Percentiles rank a stretch among this genome's conserved stretches.
These are phyloP conservation scores for Phyllosticta citrichinensis DNA, from an alignment of 2,329 filamentous ascomycete genomes.

Conservation along the genomic window DNA sequence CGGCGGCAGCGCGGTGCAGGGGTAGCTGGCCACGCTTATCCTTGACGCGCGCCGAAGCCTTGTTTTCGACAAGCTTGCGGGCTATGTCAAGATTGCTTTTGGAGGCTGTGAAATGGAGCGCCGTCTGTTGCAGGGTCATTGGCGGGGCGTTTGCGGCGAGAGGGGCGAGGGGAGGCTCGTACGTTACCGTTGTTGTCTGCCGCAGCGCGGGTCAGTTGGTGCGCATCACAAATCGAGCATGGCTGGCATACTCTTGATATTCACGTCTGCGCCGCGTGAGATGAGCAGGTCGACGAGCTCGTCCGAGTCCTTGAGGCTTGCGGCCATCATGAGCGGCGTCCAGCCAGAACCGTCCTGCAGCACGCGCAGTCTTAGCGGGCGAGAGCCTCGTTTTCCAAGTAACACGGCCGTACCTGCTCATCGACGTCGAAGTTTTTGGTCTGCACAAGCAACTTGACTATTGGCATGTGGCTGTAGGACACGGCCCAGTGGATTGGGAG, in stretches of 20 bases:
- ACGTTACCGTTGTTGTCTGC: slow-evolving; percentile 51
- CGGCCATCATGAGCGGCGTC: slow-evolving; percentile 77
- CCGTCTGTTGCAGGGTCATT: slow-evolving; percentile 47
- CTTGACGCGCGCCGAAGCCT: slow-evolving; percentile 68
- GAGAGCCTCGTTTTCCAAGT: not conserved
- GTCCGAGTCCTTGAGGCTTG: slow-evolving; percentile 62
- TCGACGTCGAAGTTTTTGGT: slow-evolving; percentile 73
- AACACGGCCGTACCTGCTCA: slow-evolving; percentile 49
- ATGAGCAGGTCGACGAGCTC: slow-evolving; percentile 58
- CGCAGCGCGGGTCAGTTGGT: not conserved
- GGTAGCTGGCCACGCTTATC: slow-evolving; percentile 85
- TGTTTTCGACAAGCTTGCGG: slow-evolving; percentile 62
- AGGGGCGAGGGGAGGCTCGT: slow-evolving; percentile 33
- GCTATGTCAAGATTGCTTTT: slow-evolving; percentile 81
- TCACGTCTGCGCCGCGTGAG: slow-evolving; percentile 59
- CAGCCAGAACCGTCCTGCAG: slow-evolving; percentile 64
- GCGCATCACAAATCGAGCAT: not conserved
- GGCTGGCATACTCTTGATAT: slow-evolving; percentile 53
- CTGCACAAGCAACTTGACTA: slow-evolving; percentile 62
- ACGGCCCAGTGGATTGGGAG: slow-evolving; percentile 91
- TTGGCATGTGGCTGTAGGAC: slow-evolving; percentile 68
- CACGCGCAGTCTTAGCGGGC: not conserved
- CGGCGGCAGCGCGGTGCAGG: slow-evolving; percentile 82
- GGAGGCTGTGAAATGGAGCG: slow-evolving; percentile 82
- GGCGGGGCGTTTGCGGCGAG: slow-evolving; percentile 5